Evolutionary conservation across 352 stramenopile genomes (phyloP).

Genomic region (Peronospora belbahrii): DNA sequence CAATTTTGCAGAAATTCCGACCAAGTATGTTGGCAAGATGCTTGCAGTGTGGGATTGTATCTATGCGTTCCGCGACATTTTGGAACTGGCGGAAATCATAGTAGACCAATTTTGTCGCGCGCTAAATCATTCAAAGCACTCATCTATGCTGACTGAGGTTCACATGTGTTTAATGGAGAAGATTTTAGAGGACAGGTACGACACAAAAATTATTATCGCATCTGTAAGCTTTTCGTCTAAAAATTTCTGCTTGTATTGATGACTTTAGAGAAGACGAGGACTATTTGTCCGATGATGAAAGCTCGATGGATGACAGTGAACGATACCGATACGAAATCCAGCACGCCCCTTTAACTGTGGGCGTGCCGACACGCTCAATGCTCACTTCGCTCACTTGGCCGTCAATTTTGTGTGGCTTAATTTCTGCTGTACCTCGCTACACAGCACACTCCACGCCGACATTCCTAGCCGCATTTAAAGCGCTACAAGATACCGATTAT

Average conservation of each 20-base stretch:
- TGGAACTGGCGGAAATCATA: conserved; percentile 52
- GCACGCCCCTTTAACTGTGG: conserved; percentile 69
- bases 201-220: background rate
- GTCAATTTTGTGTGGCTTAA: conserved; percentile 57
- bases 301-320: conserved; percentile 68
- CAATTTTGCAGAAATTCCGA: conserved; percentile 42
- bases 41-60: conserved; percentile 76
- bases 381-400: conserved; percentile 80
- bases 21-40: conserved; percentile 40
- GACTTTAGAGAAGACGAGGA: conserved; percentile 64
- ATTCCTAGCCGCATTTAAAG: conserved; percentile 42
- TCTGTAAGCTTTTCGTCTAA: background rate
- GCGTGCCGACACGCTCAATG: conserved; percentile 68
- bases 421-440: conserved; percentile 64
- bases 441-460: conserved; percentile 29
- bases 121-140: conserved; percentile 35
- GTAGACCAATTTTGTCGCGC: conserved; percentile 59
- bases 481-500: conserved; percentile 47
- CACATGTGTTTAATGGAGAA: conserved; percentile 83
- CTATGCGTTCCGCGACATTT: conserved; percentile 55
- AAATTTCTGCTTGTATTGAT: background rate
- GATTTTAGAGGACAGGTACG: conserved; percentile 60
- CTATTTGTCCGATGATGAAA: conserved; percentile 80
- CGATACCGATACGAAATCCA: conserved; percentile 78
- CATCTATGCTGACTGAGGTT: conserved; percentile 57